Evolutionary conservation across 176 grass and related monocot species (phyloP), one percentile per base, ranked within the genome.

Genomic region (Ananas comosus): DNA sequence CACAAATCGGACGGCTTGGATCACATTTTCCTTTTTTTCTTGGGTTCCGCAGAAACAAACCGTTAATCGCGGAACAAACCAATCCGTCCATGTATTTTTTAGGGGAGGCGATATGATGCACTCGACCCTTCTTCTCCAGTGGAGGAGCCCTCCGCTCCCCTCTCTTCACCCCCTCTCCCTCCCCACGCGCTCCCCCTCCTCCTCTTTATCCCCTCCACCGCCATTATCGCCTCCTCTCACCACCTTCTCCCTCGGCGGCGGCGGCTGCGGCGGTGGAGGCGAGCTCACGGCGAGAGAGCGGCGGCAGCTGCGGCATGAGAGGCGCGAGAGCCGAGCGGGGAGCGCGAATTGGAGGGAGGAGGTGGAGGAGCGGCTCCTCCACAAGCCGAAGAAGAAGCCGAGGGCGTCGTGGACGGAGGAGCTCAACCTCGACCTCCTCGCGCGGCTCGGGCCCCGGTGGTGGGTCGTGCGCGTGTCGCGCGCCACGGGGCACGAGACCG

Each of bases 391-490:
- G 71, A 81, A 81, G 67, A 76, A 79, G 3, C 76, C 71, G 16
- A 70, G 74, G 73, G 17, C 77, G 12, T 85, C 70, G 22, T 87
- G 83, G 94, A 48, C 66, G 57, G 80, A 85, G 74, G 72, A 90
- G 1, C 86, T 99, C 51, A 90, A 89, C 82, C 83, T 99, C 23
- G 87, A 87, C 63, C 42, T 67, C 65, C 89, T 99, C 63, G 70
- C 89, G 47, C 74, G 74, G 53, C 89, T 84, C 42, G 94, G 94
- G 1, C 82, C 80, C 51, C 89, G 88, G 81, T 99, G 94, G 94
- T 92, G 94, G 89, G 72, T 87, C 68, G 74, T 99, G 64, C 86
- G 81, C 58, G 82, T 99, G 69, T 83, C 89, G 63, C 88, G 81
- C 72, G 87, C 77, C n/a, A 74, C 72, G 53, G 81, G 84, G 42